These are phyloP conservation scores for Magnaporthiopsis incrustans DNA, from an alignment of 2,329 filamentous ascomycete genomes.

Conservation along the genomic window DNA sequence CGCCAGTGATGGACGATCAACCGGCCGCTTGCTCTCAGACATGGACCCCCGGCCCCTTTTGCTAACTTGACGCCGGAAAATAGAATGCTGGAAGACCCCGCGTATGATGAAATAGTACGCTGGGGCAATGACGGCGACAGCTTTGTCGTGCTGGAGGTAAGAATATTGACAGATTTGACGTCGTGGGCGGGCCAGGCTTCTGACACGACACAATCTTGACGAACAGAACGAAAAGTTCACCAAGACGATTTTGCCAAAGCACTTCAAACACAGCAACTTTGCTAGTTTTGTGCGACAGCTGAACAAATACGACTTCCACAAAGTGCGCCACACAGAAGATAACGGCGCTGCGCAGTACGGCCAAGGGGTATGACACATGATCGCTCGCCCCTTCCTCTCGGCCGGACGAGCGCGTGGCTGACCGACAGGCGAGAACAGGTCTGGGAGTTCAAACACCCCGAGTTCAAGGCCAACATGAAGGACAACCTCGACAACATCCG, in stretches of 20 bases:
- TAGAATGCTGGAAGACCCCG: conserved; percentile 94
- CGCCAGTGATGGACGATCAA: background rate
- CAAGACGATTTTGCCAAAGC: conserved; percentile 90
- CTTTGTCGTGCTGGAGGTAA: conserved; percentile 93
- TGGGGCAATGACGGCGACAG: conserved; percentile 95
- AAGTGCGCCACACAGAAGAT: conserved; percentile 88
- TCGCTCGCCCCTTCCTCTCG: background rate
- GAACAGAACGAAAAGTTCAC: conserved; percentile 93
- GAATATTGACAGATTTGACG: conserved; percentile 15
- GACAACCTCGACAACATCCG: conserved; percentile 95
- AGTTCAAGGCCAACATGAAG: conserved; percentile 93
- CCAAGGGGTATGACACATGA: conserved; percentile 52
- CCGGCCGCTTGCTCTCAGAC: background rate
- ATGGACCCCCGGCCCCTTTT: conserved; percentile 7
- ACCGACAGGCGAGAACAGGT: conserved; percentile 39
- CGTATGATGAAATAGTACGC: conserved; percentile 84
- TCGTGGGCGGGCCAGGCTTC: conserved; percentile 5
- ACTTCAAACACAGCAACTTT: conserved; percentile 99
- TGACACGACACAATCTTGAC: conserved; percentile 11
- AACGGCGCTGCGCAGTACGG: conserved; percentile 76
- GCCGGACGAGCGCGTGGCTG: too few relatives aligned
- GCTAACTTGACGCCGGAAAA: conserved; percentile 21
- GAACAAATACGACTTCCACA: conserved; percentile 98
- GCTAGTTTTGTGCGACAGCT: conserved; percentile 92
- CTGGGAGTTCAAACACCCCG: conserved; percentile 96